Evolutionary conservation across 2,329 filamentous ascomycete genomes (phyloP), one percentile per base, ranked within the genome.

Genomic region (Mycosphaerella arachidis): DNA sequence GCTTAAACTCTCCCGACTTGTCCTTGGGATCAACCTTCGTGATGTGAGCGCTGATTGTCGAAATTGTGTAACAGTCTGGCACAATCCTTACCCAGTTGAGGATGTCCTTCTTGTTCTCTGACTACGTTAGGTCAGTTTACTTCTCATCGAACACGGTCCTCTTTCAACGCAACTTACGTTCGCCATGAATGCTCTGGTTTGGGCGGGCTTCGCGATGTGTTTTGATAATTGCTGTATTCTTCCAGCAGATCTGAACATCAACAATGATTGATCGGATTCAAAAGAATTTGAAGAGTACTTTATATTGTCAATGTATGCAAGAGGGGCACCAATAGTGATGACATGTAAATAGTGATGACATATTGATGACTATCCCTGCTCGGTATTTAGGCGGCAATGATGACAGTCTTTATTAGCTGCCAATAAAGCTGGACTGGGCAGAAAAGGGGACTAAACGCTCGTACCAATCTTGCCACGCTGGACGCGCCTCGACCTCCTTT

Each of bases 1-100:
- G 88, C 79, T 96, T 96, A 83, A 96, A 97, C 77, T 97, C 92
- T 75, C 93, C 93, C 18, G 85, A 84, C 72, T 86, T 89, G 79
- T 94, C 90, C 68, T 81, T 82, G 50, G 85, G 87, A 63, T 85
- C 82, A 55, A 94, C 91, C 91, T 57, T n/a, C 7, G 6, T n/a
- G 92, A 64, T 82, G 81, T 73, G 90, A 89, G 63, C 91, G 87
- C 79, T 95, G 95, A 82, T 94, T 96, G 77, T 96, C 91, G 74
- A 91, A 92, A 16, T 84, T 71, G 84, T 88, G 78, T 92, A 89
- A 62, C 84, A 81, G 20, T 16, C n/a, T n/a, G 13, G n/a, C 9
- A 48, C 12, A 6, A 24, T 12, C 8, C 51, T 29, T 56, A 94
- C 91, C 91, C 91, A 96, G 70, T 93, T 85, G 50, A 91, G 92